Evolutionary conservation across 169 alveolate species (phyloP), one percentile per base, ranked within the genome.

Genomic region (Eimeria praecox): DNA sequence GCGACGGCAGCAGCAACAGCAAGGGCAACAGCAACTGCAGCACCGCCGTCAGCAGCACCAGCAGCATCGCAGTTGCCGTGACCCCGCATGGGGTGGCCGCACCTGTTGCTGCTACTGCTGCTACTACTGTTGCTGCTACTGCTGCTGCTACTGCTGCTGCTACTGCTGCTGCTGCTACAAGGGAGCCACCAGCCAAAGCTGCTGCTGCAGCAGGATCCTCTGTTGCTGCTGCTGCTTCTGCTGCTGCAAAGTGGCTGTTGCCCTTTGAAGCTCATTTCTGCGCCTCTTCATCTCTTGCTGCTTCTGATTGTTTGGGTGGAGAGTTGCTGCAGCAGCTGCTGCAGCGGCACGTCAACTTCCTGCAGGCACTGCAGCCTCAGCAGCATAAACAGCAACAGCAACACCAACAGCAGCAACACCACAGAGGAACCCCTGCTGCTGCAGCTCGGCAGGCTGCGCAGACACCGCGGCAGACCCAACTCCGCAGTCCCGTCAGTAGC

Each of bases 191-290:
- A 75, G 56, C 52, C 9, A 75, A 33, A 75, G 27, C 52, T 30
- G 42, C 86, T 20, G 86, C 56, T 33, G 56, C 86, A 75, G 86
- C 86, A 66, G 78, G 44, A 66, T 33, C 62, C 62, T 12, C 18
- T 52, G 33, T 24, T 33, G 42, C 86, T 38, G 86, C 24, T 75
- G 56, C 86, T 0, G 86, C 86, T 75, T 0, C 86, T 30, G 0
- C 86, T 20, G 12, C 30, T 75, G 86, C 86, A 24, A n/a, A 75
- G 42, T 75, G 86, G 86, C 56, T 75, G 86, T 49, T 75, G 42
- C 86, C 89, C 22, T 20, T 78, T 27, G 89, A 40, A 44, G 64
- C 69, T 12, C 59, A 42, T 46, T 35, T 9, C 66, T 35, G 64
- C 66, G 64, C 66, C 3, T 18, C n/a, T 20, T 12, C 66, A 0